Evolutionary conservation across 2,329 filamentous ascomycete species (phyloP).

Genomic region (Talaromyces marneffei): DNA sequence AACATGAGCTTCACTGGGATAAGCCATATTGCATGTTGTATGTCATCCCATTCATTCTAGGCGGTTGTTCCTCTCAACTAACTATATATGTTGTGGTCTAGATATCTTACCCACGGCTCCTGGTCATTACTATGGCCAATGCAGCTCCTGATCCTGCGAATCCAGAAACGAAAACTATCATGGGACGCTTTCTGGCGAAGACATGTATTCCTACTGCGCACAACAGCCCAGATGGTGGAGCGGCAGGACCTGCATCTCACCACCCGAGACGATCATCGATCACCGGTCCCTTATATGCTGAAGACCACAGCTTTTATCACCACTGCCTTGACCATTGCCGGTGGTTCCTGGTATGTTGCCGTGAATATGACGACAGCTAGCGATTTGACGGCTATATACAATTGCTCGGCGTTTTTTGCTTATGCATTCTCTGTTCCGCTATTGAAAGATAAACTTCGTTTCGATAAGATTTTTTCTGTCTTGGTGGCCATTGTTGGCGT

Average conservation of each 20-base stretch:
- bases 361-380: conserved; percentile 89
- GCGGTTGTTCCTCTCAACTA: background rate
- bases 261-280: conserved; percentile 33
- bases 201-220: conserved; percentile 57
- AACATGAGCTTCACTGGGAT: conserved; percentile 85
- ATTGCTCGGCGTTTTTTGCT: conserved; percentile 97
- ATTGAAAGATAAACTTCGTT: conserved; percentile 73
- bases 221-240: conserved; percentile 79
- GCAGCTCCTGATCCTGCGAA: conserved; percentile 71
- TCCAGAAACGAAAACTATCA: conserved; percentile 70
- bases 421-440: conserved; percentile 94
- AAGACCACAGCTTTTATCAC: conserved; percentile 77
- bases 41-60: conserved; percentile 23
- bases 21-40: conserved; percentile 99
- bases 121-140: conserved; percentile 86
- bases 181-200: conserved; percentile 83
- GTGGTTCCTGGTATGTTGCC: conserved; percentile 90
- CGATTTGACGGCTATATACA: conserved; percentile 96
- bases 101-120: conserved; percentile 86
- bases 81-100: conserved; percentile 24
- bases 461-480: conserved; percentile 82
- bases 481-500: conserved; percentile 82
- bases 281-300: conserved; percentile 66
- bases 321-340: conserved; percentile 78
- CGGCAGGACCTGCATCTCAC: conserved; percentile 64